Base-by-base conservation (phyloP, 306 rosid species). In the Hippophae gyantsensis region DNA sequence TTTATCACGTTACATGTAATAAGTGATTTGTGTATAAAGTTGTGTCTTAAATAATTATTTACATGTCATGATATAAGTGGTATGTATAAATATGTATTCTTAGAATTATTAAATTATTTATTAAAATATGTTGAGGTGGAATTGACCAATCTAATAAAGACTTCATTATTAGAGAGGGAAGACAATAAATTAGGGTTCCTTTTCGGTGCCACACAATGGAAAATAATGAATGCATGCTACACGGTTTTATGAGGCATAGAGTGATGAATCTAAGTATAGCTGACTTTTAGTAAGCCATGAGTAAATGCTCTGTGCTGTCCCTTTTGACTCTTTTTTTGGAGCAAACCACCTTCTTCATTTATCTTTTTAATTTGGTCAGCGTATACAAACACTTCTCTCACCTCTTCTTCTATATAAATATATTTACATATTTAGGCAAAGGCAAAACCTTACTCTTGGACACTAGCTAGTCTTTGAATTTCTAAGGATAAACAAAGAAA, bases 271-370 rank as follows among this genome's bases (percentile, higher is more conserved):
- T 52, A 52, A 65, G 60, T 52, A 43, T 46, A 48, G 78, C 52
- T 69, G 86, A 84, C 84, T 68, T 80, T 75, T 74, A 40, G 76
- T 54, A 48, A 65, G 44, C 42, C 32, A 53, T n/a, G 67, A 80
- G 83, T 86, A 78, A 86, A 80, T 85, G 88, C 73, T 7, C 45
- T 65, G 63, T 66, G 71, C 64, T 78, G 77, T 59, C 68, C 18
- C 9, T 72, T 73, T 79, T 77, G 79, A 79, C 88, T 66, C 73
- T 6, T 54, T 60, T 54, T 10, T 6, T 10, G 44, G 58, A 52
- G 44, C 58, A 12, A 63, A 26, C 11, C 23, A 18, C 58, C 48
- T 27, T 72, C 38, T 32, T 32, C 38, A 2, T 76, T 66, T 71
- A 65, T 68, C 70, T 42, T 47, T 41, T 58, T 38, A 18, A 57